phyloP scores from a whole-genome alignment of 192 early-diverging fungal genomes.

The Backusella parvicylindrica region DNA sequence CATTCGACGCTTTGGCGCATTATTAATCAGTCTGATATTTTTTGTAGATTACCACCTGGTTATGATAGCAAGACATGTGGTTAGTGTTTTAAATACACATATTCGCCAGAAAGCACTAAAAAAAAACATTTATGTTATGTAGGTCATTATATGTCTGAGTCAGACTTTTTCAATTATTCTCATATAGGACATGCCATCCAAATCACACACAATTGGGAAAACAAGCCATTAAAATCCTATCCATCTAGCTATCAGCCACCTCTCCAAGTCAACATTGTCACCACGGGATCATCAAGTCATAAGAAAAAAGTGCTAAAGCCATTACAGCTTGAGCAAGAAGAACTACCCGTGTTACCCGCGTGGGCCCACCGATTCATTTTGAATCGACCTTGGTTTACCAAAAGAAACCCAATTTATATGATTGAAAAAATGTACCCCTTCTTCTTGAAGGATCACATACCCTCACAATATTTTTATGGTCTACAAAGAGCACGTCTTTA shows the following conservation, averaged over 20 bases:
- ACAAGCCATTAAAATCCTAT: conserved; percentile 9
- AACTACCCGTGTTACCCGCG: not conserved
- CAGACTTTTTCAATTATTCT: conserved; percentile 31
- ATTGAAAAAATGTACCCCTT: conserved; percentile 25
- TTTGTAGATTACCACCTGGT: conserved; percentile 35
- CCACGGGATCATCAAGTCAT: not conserved
- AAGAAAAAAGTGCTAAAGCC: not conserved
- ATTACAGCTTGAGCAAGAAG: not conserved
- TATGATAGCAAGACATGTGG: conserved; percentile 23
- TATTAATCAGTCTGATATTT: conserved; percentile 39
- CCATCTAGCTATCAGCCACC: conserved; percentile 25
- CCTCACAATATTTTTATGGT: conserved; percentile 16
- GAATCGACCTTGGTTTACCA: conserved; percentile 2
- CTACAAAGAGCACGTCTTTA: conserved; percentile 15
- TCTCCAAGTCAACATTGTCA: conserved; percentile 13
- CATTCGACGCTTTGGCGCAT: conserved; percentile 39
- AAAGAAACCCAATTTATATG: conserved; percentile 14
- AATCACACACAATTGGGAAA: not conserved
- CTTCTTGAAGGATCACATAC: conserved; percentile 29
- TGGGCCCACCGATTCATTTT: conserved; percentile 7
- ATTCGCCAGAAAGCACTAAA: not conserved
- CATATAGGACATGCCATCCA: conserved; percentile 25
- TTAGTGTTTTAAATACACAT: not conserved
- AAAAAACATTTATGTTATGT: not conserved
- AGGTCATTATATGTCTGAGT: conserved; percentile 11